Conservation (phyloP, 306 rosid genomes). For the Vigna trinervia region DNA sequence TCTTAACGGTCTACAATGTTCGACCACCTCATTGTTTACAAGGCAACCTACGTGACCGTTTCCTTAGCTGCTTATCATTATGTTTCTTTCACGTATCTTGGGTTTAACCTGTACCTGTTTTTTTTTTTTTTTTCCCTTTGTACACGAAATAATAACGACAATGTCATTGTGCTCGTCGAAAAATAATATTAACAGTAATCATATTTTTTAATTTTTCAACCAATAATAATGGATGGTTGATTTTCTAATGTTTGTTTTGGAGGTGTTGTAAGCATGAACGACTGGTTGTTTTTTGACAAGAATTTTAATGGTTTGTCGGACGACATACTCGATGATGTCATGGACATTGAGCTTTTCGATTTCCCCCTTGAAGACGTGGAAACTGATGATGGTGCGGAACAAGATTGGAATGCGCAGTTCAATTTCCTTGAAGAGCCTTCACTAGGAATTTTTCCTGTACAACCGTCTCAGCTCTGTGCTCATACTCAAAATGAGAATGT, state of each 20-base stretch:
- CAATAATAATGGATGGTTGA: background rate
- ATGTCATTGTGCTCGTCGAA: no score
- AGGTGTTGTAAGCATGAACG: constrained; percentile 58
- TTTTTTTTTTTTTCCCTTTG: background rate
- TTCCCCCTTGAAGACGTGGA: constrained; percentile 74
- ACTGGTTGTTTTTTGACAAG: constrained; percentile 53
- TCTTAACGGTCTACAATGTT: background rate
- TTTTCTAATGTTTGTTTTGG: constrained; percentile 5
- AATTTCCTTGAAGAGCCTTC: constrained; percentile 63
- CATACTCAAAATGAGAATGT: constrained; percentile 34
- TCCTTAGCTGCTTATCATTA: background rate
- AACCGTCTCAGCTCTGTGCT: constrained; percentile 34
- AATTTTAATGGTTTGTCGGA: constrained; percentile 50
- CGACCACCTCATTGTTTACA: background rate
- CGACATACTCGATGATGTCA: constrained; percentile 51
- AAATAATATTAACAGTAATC: no score
- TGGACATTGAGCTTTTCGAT: constrained; percentile 53
- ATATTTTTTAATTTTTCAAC: background rate
- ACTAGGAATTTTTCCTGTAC: constrained; percentile 48
- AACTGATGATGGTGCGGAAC: constrained; percentile 45
- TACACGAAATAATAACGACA: background rate
- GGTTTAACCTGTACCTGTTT: constrained; percentile 12
- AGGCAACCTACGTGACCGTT: background rate
- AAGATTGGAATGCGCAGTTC: constrained; percentile 68
- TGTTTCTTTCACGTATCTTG: background rate